phyloP scores from a whole-genome alignment of 768 basidiomycete genomes.

The Pluteus cervinus region DNA sequence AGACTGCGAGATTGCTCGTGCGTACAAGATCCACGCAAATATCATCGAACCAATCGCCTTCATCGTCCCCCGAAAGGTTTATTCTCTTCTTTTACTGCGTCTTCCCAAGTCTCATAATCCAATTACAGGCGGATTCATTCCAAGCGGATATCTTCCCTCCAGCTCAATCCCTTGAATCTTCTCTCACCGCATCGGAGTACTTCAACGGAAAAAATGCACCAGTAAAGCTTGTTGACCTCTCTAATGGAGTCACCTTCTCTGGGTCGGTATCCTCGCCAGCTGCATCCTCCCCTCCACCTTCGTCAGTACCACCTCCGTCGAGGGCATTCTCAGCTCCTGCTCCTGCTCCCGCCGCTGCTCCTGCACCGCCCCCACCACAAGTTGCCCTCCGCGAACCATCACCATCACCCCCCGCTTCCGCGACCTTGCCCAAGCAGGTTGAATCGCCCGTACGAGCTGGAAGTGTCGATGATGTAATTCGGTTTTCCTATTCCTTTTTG shows the following conservation, averaged over 20 bases:
- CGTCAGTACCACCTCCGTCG: slow-evolving; percentile 14
- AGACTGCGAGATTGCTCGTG: slow-evolving; percentile 93
- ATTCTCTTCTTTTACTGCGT: slow-evolving; percentile 12
- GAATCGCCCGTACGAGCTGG: no score
- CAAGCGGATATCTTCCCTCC: slow-evolving; percentile 97
- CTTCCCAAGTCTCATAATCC: slow-evolving; percentile 4
- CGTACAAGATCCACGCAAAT: slow-evolving; percentile 76
- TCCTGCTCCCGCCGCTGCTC: slow-evolving; percentile 28
- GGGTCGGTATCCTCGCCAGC: slow-evolving; percentile 20
- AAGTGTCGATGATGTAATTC: slow-evolving; percentile 1
- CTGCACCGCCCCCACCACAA: slow-evolving; percentile 18
- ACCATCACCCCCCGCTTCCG: no score
- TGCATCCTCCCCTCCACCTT: slow-evolving; percentile 19
- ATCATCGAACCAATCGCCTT: slow-evolving; percentile 89
- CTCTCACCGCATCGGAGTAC: slow-evolving; percentile 79
- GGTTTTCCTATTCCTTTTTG: slow-evolving; percentile 2
- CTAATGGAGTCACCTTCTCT: slow-evolving; percentile 47
- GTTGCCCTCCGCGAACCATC: slow-evolving; percentile 7
- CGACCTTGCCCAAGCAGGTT: no score
- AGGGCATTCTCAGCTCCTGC: slow-evolving; percentile 21
- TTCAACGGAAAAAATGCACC: slow-evolving; percentile 77
- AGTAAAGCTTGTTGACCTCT: slow-evolving; percentile 77
- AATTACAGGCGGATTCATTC: slow-evolving; percentile 79
- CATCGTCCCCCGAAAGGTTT: slow-evolving; percentile 88
- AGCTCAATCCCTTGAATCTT: slow-evolving; percentile 75